Evolutionary conservation across 1,284 basidiomycete genomes (phyloP).

Genomic region (Ceratobasidium sp.): DNA sequence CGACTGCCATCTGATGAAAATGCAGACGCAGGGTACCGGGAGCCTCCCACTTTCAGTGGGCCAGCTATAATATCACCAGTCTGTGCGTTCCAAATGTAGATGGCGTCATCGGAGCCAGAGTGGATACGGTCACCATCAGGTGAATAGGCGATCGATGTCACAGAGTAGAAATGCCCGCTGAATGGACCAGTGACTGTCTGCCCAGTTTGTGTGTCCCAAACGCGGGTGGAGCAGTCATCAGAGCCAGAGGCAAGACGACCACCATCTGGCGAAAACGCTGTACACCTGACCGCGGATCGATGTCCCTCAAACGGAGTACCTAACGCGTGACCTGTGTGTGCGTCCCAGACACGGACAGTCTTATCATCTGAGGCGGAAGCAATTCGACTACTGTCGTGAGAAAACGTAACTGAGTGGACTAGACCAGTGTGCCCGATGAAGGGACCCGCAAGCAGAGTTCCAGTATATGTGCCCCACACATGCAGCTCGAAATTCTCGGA

Average conservation of each 20-base stretch:
- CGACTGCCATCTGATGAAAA: not conserved
- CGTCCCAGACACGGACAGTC: constrained; percentile 1
- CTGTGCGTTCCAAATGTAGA: not conserved
- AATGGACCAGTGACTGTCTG: not conserved
- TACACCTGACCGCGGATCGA: not conserved
- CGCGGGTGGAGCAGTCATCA: not conserved
- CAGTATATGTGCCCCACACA: constrained; percentile 1
- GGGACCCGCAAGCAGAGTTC: not conserved
- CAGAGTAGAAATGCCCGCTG: not conserved
- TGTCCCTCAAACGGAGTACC: not conserved
- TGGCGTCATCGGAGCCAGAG: not conserved
- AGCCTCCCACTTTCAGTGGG: not conserved
- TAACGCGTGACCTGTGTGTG: not conserved
- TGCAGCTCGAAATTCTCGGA: not conserved
- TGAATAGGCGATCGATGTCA: not conserved
- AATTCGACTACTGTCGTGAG: constrained; percentile 1
- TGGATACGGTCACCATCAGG: not conserved
- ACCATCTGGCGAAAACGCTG: not conserved
- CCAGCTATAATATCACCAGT: not conserved
- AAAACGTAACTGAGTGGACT: constrained; percentile 3
- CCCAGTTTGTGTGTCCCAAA: not conserved
- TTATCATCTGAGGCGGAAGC: constrained; percentile 5
- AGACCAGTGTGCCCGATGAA: not conserved
- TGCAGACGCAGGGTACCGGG: not conserved
- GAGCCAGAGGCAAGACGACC: not conserved